Evolutionary conservation across 352 stramenopile species (phyloP).

Genomic region (Phytophthora multivora): DNA sequence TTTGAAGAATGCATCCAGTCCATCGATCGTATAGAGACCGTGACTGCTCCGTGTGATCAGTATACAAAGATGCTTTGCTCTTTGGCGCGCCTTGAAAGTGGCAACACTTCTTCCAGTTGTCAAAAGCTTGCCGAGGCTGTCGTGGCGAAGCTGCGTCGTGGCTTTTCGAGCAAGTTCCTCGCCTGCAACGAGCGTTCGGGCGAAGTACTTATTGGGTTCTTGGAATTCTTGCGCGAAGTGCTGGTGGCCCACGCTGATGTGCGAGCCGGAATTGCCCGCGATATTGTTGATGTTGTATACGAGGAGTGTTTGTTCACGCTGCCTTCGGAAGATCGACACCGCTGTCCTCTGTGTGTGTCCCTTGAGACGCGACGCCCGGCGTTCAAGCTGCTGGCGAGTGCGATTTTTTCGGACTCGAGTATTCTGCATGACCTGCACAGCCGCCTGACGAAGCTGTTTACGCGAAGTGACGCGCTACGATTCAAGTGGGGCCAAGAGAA

Average conservation of each 20-base stretch:
- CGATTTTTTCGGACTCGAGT: constrained; percentile 66
- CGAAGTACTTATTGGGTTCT: constrained; percentile 74
- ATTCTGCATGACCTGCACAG: constrained; percentile 69
- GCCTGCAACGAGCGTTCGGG: constrained; percentile 69
- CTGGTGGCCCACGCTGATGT: constrained; percentile 58
- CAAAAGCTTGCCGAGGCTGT: constrained; percentile 57
- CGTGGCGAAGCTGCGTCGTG: constrained; percentile 61
- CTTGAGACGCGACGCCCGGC: constrained; percentile 77
- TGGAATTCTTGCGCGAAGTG: constrained; percentile 82
- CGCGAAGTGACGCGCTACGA: constrained; percentile 57
- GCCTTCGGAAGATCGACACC: constrained; percentile 62
- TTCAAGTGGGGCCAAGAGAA: constrained; percentile 86
- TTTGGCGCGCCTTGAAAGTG: constrained; percentile 63
- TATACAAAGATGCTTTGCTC: constrained; percentile 76
- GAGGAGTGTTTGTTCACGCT: constrained; percentile 87
- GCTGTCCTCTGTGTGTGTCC: constrained; percentile 76
- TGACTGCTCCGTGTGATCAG: constrained; percentile 68
- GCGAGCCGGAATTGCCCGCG: constrained; percentile 52
- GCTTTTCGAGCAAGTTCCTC: constrained; percentile 84
- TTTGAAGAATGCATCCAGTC: constrained; percentile 78
- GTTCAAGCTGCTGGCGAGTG: constrained; percentile 82
- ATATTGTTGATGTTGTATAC: constrained; percentile 84
- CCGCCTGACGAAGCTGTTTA: constrained; percentile 68
- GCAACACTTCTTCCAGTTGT: constrained; percentile 49
- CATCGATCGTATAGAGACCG: constrained; percentile 63